Evolutionary conservation across 2,329 filamentous ascomycete species (phyloP), one percentile per base, ranked within the genome.

Genomic region (Colletotrichum caudatum): DNA sequence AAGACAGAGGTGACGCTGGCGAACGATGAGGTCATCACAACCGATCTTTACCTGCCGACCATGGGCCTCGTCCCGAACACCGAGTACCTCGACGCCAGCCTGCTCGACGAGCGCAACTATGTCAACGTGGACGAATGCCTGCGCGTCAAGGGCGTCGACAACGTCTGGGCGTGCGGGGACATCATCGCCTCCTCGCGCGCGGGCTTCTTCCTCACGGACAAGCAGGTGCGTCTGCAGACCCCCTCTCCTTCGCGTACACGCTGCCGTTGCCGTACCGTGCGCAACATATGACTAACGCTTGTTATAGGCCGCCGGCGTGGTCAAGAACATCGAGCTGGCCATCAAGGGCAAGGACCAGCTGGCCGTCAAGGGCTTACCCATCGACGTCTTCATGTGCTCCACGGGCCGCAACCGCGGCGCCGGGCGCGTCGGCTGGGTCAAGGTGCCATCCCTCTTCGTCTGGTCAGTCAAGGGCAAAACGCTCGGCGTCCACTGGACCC

Each of bases 171-270:
- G 9, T 82, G 84, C 3, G 87, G 87, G 33, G 87, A 89, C 66
- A 78, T 88, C 53, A 84, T 88, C 33, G 84, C 83, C 74, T 83
- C 83, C 76, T 86, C 87, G 29, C 81, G 83, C 33, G 84, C 88
- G 7, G 88, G 88, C 1, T 90, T 90, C 76, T 86, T 91, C 80
- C 84, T 88, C 67, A 89, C 89, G 0, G 90, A 88, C 69, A 87
- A 87, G 74, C 87, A 89, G 77, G 83, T 84, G 68, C 76, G 81
- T 76, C 12, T 53, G n/a, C 37, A 39, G 11, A 26, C 51, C 23
- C 39, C 39, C 35, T 39, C 23, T 9, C 37, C 33, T 41, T 61
- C 44, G 50, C 37, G 54, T 5, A 2, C 41, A 53, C 3, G 26
- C 33, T 53, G 64, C 50, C 14, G 23, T 23, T 18, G 20, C 29